Evolutionary conservation across 805 yeast species (phyloP).

Genomic region (Teunomyces funiuensis): DNA sequence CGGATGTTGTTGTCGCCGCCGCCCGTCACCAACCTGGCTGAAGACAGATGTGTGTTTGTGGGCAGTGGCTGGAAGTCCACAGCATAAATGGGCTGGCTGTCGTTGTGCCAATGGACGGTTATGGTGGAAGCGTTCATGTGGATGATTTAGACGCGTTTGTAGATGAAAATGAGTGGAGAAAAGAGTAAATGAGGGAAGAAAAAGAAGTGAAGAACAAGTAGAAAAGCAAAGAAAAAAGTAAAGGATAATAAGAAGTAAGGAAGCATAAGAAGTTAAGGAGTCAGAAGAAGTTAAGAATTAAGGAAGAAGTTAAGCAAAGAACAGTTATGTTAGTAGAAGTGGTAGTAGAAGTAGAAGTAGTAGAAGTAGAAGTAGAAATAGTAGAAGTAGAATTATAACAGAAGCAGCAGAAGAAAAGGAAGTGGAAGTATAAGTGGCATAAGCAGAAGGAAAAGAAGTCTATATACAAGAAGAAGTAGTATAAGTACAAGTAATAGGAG

Average conservation of each 20-base stretch:
- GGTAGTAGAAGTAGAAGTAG: not conserved
- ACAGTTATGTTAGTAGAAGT: no score
- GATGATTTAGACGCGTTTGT: not conserved
- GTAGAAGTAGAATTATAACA: no score
- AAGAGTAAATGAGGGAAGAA: not conserved
- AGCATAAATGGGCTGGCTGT: constrained; percentile 70
- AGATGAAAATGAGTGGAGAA: not conserved
- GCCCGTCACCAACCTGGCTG: constrained; percentile 72
- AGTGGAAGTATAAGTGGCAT: no score
- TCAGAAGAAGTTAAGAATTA: no score
- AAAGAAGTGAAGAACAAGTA: not conserved
- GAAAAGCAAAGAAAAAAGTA: not conserved
- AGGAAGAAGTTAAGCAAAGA: no score
- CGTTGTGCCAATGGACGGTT: constrained; percentile 73
- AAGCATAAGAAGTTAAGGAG: no score
- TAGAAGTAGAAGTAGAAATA: no score
- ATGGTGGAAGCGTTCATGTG: constrained; percentile 45
- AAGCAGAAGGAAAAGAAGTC: no score
- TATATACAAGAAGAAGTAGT: no score
- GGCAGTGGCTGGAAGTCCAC: constrained; percentile 56
- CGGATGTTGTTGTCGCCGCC: constrained; percentile 95
- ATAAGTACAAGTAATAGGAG: no score
- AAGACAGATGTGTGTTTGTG: constrained; percentile 5
- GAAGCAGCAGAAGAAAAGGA: no score
- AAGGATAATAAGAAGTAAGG: not conserved